Evolutionary conservation across 75 land plant genomes (phyloP), one percentile per base, ranked within the genome.

Genomic region (Azolla pinnata): DNA sequence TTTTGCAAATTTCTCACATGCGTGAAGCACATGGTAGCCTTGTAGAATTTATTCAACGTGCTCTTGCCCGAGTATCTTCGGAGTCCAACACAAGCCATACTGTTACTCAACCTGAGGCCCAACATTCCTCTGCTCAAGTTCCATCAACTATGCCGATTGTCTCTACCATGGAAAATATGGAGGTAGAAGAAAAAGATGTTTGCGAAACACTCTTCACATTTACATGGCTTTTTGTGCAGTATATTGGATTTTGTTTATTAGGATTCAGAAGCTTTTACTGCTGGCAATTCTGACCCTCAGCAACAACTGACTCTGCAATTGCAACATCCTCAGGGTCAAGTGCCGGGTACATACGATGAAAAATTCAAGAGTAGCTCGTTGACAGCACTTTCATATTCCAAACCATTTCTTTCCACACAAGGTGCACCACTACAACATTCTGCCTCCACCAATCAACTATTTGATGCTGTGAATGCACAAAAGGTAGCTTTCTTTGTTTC

Each of bases 1-100:
- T 93, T 31, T 63, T 93, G 31, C 98, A 93, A 65, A 88, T 93
- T 59, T 78, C 98, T 25, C 98, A 93, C 59, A 63, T 93, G 42
- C 82, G 93, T 12, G 66, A 72, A 19, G 70, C 86, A 18, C 90
- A 88, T 59, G 33, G 73, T 26, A 96, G 86, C 31, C 77, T 93
- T 45, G 84, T 93, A 62, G 68, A 83, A 23, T 80, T 71, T 46
- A 75, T 93, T 66, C 90, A 89, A 28, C 60, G 79, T n/a, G 73
- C 79, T 26, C 82, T 89, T 56, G 76, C 80, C 10, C 65, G 76
- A 31, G 52, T 75, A 19, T 80, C 90, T 34, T 23, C 56, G 9
- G 59, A 38, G 59, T 29, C 25, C 12, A 52, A 52, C 27, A 25
- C 29, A 19, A 46, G 49, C 17, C 49, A 46, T 46, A 52, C 28